Base-by-base conservation (phyloP, 2,329 filamentous ascomycete species). In the Endocalyx cinctus region DNA sequence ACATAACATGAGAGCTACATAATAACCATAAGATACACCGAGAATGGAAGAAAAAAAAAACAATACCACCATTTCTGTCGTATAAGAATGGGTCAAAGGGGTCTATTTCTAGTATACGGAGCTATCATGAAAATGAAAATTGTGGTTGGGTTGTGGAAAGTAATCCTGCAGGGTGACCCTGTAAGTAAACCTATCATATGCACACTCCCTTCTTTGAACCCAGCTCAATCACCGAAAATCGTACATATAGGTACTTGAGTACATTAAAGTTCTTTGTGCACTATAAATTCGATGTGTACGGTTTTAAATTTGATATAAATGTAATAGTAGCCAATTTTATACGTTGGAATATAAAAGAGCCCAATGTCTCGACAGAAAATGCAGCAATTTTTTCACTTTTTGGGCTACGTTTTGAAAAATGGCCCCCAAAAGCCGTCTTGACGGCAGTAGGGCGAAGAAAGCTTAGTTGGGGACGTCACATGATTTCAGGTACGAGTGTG, bases 391-490 rank as follows among this genome's bases (percentile, higher is more conserved):
- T 17, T 29, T 7, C 27, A 17, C 27, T 19, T 17, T 40, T 31
- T 37, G 31, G 19, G 26, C 20, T 38, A 30, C 35, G 20, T 34
- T 28, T 25, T 23, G 15, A 27, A 32, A 43, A 39, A 49, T 43
- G 36, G 46, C 38, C 45, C 45, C 50, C 42, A 46, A 47, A 29
- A 33, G 27, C 25, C 34, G 31, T 19, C 32, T 32, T 38, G 31
- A 36, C 32, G 41, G 37, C 37, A 41, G 23, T 34, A 35, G 25
- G 32, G 33, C 15, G 10, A 37, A 13, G 25, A 35, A 36, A 25
- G 36, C 37, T 39, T 43, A 32, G 45, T 32, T 35, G 38, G 39
- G 38, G 41, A 28, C 35, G 46, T 52, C 50, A 53, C 49, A 52
- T 51, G 48, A 53, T n/a, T 53, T 38, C 33, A 27, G 34, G 33